Percentiles rank a stretch among this genome's conserved stretches.
Conservation (phyloP, 805 yeast genomes). For the Isabelozyma gotoi region DNA sequence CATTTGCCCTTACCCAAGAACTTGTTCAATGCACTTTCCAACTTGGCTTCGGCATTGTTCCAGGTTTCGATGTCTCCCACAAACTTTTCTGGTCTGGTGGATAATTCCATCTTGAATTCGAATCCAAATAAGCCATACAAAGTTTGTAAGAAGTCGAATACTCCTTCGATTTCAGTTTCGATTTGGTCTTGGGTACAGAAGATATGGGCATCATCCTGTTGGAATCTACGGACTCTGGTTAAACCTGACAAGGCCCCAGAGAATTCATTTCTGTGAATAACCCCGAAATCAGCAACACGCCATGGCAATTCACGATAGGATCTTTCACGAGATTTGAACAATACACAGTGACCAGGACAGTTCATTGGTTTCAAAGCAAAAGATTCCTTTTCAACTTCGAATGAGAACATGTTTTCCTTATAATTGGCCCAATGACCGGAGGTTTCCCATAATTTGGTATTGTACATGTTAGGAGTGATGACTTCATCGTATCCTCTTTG, state of each 20-base stretch:
- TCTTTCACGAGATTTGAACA: constrained; percentile 90
- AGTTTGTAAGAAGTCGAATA: constrained; percentile 81
- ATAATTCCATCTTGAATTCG: constrained; percentile 93
- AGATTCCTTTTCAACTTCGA: constrained; percentile 94
- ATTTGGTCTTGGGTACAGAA: constrained; percentile 94
- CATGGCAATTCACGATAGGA: constrained; percentile 96
- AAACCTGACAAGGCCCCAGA: constrained; percentile 89
- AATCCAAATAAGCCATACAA: constrained; percentile 92
- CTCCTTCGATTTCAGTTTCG: constrained; percentile 76
- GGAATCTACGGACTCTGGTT: constrained; percentile 98
- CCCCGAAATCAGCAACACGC: constrained; percentile 99
- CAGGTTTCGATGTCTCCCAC: constrained; percentile 94
- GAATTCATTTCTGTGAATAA: constrained; percentile 93
- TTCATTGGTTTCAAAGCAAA: constrained; percentile 95
- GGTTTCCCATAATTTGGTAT: constrained; percentile 95
- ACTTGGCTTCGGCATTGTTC: constrained; percentile 85
- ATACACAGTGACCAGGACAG: constrained; percentile 90
- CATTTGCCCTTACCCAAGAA: constrained; percentile 80
- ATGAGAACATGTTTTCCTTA: constrained; percentile 95
- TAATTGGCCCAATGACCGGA: constrained; percentile 99
- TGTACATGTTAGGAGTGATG: constrained; percentile 98
- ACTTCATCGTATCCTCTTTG: constrained; percentile 97
- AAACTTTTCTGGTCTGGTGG: constrained; percentile 95
- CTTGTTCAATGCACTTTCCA: constrained; percentile 76
- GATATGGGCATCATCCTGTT: constrained; percentile 98